Evolutionary conservation across 129 eudicot species (phyloP).

Genomic region (Pseudognaphalium luteoalbum): DNA sequence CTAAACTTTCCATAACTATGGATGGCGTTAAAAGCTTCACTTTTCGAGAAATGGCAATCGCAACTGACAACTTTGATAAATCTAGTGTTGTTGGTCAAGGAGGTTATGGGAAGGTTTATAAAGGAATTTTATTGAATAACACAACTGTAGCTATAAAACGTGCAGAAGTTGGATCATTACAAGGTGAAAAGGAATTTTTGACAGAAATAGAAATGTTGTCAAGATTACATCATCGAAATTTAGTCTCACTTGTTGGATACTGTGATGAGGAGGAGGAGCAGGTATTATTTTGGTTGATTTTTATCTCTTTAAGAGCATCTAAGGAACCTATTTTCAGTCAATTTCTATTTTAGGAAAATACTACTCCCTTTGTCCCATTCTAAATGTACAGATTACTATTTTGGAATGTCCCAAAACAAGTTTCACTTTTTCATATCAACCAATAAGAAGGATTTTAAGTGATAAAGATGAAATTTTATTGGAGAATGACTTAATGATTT

Average conservation of each 20-base stretch:
- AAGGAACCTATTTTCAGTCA: not conserved
- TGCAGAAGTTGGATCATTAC: slow-evolving; percentile 84
- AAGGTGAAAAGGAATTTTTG: slow-evolving; percentile 84
- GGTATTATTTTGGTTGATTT: slow-evolving; percentile 35
- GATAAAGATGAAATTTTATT: too few species aligned
- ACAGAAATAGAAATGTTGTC: slow-evolving; percentile 82
- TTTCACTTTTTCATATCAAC: not conserved
- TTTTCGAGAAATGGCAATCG: slow-evolving; percentile 64
- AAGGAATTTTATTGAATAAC: slow-evolving; percentile 54
- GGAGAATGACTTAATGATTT: not conserved
- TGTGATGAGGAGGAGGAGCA: slow-evolving; percentile 87
- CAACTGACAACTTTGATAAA: slow-evolving; percentile 51
- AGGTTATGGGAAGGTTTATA: slow-evolving; percentile 86
- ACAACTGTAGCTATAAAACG: slow-evolving; percentile 77
- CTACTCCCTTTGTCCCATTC: not conserved
- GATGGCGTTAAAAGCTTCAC: slow-evolving; percentile 77
- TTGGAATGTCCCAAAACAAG: not conserved
- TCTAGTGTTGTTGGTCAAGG: slow-evolving; percentile 73
- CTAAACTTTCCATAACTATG: slow-evolving; percentile 59
- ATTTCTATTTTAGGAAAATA: not conserved
- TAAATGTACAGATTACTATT: not conserved
- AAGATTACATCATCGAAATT: slow-evolving; percentile 82
- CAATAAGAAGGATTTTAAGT: not conserved
- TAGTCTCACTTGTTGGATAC: slow-evolving; percentile 78
- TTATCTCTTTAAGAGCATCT: too few species aligned